A percentile compares a stretch with the other conserved stretches of the same genome.
Conservation (phyloP, 768 basidiomycete genomes). For the Calocybe gangraenosa region DNA sequence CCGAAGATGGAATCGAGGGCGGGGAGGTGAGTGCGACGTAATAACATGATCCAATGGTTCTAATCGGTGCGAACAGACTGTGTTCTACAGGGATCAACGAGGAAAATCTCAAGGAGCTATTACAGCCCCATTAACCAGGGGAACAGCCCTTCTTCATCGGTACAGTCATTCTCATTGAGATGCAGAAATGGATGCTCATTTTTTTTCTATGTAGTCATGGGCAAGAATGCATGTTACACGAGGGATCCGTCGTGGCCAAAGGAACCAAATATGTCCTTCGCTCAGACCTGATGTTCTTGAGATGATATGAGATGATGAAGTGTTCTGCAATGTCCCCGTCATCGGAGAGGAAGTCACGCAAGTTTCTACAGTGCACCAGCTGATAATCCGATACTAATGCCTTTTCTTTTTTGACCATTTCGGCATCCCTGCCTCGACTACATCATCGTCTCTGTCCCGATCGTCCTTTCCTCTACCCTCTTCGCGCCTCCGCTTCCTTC, state of each 20-base stretch:
- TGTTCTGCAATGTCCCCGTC: too few species aligned
- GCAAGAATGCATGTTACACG: conserved; percentile 66
- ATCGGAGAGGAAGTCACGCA: not conserved
- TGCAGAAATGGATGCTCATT: not conserved
- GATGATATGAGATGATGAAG: conserved; percentile 1
- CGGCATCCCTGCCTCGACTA: conserved; percentile 88
- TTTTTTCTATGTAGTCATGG: conserved; percentile 48
- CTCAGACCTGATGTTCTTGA: conserved; percentile 65
- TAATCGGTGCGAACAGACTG: conserved; percentile 39
- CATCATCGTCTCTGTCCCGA: conserved; percentile 89
- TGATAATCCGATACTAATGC: conserved; percentile 25
- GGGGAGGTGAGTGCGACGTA: conserved; percentile 44
- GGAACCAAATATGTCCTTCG: conserved; percentile 72
- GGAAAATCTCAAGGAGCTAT: conserved; percentile 47
- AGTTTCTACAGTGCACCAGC: too few species aligned
- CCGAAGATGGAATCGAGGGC: conserved; percentile 69
- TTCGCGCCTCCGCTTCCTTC: conserved; percentile 41
- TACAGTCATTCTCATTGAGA: conserved; percentile 16
- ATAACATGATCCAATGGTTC: not conserved
- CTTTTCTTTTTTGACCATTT: conserved; percentile 50
- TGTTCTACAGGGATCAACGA: conserved; percentile 61
- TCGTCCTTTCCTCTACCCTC: conserved; percentile 58
- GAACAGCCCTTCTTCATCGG: conserved; percentile 66
- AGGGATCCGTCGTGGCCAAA: conserved; percentile 57
- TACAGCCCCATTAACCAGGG: conserved; percentile 50